Evolutionary conservation across 2,329 filamentous ascomycete species (phyloP).

Genomic region (Trichoderma sp.): DNA sequence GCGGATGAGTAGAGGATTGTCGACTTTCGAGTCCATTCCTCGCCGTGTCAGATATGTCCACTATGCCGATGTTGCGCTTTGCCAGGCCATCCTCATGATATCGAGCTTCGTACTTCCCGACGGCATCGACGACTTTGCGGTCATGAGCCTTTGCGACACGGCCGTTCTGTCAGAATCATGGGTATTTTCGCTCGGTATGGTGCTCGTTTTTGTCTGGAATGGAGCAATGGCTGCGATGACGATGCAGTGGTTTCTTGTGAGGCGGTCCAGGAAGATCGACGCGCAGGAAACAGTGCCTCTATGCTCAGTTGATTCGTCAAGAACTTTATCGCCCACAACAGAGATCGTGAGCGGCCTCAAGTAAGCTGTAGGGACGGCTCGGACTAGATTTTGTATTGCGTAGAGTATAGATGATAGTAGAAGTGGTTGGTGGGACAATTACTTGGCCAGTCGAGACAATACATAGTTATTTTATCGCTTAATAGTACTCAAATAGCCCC

Average conservation of each 20-base stretch:
- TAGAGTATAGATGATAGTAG: background rate
- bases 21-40: background rate
- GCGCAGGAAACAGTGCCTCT: background rate
- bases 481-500: background rate
- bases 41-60: background rate
- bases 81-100: background rate
- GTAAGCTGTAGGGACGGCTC: accelerated
- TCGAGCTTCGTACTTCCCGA: background rate
- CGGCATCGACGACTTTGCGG: background rate
- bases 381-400: background rate
- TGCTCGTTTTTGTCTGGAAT: background rate
- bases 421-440: background rate
- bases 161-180: background rate
- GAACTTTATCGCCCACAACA: background rate
- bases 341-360: background rate
- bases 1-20: background rate
- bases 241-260: background rate
- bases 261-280: background rate
- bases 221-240: background rate
- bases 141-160: background rate
- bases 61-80: background rate
- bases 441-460: background rate
- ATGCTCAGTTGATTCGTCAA: background rate
- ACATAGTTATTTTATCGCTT: background rate
- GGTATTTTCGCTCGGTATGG: background rate